Conservation (phyloP, 1,284 basidiomycete species). For the Marasmius tenuissimus region DNA sequence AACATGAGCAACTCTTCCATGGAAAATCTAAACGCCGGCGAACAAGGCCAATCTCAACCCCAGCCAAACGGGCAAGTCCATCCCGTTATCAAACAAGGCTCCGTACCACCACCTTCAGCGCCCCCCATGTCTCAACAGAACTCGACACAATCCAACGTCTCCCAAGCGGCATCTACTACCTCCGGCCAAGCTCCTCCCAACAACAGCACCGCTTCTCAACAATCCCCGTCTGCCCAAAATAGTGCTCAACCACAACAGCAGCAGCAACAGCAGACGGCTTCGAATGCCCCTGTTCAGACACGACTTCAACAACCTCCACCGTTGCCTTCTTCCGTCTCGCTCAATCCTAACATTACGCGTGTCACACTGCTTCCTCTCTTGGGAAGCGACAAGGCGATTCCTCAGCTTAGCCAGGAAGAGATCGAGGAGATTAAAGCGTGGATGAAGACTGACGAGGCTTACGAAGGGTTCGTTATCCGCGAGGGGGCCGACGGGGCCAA, state of each 20-base stretch:
- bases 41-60: background rate
- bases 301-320: conserved; percentile 20
- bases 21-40: background rate
- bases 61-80: background rate
- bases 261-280: background rate
- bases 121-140: background rate
- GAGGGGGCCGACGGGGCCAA: background rate
- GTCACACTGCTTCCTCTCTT: conserved; percentile 64
- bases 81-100: background rate
- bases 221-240: conserved; percentile 2
- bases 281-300: conserved; percentile 13
- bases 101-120: background rate
- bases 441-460: conserved; percentile 49
- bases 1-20: background rate
- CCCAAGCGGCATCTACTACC: background rate
- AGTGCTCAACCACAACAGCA: conserved; percentile 9
- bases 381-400: conserved; percentile 53
- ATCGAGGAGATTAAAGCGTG: conserved; percentile 40
- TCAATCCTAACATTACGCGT: conserved; percentile 64
- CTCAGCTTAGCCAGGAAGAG: conserved; percentile 45
- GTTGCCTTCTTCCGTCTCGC: conserved; percentile 37
- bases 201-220: background rate
- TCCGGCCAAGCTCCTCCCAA: background rate
- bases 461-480: conserved; percentile 32
- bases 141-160: background rate